These are phyloP conservation scores for Pseudocercospora musae DNA, from an alignment of 2,329 filamentous ascomycete genomes.

Conservation along the genomic window DNA sequence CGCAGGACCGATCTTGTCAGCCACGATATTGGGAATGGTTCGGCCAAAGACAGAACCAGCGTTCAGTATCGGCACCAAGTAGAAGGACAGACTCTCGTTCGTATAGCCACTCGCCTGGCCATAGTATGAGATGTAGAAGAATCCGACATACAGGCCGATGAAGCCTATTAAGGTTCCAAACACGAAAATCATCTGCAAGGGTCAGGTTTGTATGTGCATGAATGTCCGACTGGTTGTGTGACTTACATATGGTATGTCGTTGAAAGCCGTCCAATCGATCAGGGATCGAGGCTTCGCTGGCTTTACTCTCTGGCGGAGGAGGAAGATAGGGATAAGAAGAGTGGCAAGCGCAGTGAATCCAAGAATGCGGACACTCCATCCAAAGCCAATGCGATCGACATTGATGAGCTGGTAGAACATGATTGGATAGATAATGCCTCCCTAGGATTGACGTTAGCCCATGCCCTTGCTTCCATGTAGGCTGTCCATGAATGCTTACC, in stretches of 20 bases:
- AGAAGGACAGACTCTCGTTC: slow-evolving; percentile 38
- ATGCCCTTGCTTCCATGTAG: background rate
- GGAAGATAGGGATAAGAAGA: slow-evolving; percentile 29
- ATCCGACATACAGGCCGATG: slow-evolving; percentile 38
- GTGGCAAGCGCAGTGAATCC: slow-evolving; percentile 36
- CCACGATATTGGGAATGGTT: slow-evolving; percentile 38
- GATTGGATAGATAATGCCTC: slow-evolving; percentile 37
- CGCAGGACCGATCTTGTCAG: slow-evolving; percentile 40
- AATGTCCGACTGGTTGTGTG: background rate
- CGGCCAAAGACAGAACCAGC: slow-evolving; percentile 43
- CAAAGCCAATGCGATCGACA: slow-evolving; percentile 29
- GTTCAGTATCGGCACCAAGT: slow-evolving; percentile 44
- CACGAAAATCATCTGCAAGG: slow-evolving; percentile 32
- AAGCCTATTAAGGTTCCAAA: slow-evolving; percentile 38
- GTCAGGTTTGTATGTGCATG: background rate
- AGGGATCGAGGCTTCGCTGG: slow-evolving; percentile 37
- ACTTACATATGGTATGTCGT: slow-evolving; percentile 36
- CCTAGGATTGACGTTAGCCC: background rate
- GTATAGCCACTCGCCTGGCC: slow-evolving; percentile 33
- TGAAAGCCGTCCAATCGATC: slow-evolving; percentile 42
- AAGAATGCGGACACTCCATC: slow-evolving; percentile 32
- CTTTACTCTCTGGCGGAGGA: slow-evolving; percentile 38
- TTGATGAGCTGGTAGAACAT: slow-evolving; percentile 35
- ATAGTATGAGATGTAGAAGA: slow-evolving; percentile 45
- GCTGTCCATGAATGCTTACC: slow-evolving; percentile 10